Percentiles rank a stretch among this genome's conserved stretches.
These are phyloP conservation scores for Diacronema lutheri DNA, from an alignment of 78 protist genomes.

Conservation along the genomic window DNA sequence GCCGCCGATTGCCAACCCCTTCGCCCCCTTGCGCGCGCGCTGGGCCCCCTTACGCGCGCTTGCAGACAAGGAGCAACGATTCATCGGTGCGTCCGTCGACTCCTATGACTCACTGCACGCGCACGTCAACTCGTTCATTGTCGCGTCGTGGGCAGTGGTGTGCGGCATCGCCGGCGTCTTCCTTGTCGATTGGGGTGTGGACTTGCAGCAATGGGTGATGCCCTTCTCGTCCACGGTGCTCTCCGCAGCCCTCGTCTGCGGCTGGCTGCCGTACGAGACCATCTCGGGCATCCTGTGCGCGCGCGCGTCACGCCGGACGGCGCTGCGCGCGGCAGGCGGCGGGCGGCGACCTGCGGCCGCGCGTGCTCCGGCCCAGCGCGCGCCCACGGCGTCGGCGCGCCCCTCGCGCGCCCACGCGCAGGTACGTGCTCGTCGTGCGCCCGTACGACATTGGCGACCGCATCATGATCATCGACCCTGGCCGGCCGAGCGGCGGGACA, in stretches of 20 bases:
- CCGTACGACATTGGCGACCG: conserved; percentile 12
- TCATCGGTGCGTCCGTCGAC: neutral
- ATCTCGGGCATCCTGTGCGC: neutral
- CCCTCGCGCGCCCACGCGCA: no score
- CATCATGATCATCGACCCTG: neutral
- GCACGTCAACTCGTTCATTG: neutral
- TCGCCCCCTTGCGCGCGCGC: no score
- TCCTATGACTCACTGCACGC: neutral
- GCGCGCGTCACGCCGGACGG: no score
- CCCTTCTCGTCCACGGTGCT: neutral
- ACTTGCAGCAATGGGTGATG: neutral
- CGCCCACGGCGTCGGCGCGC: no score
- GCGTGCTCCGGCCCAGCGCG: no score
- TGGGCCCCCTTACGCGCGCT: no score
- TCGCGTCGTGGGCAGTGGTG: neutral
- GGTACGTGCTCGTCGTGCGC: neutral
- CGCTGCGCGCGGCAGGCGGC: no score
- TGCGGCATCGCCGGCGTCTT: neutral
- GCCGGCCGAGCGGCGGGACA: no score
- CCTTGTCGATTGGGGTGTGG: no score
- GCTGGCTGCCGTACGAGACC: neutral
- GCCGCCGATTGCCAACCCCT: no score
- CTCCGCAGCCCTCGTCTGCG: neutral
- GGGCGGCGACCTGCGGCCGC: no score
- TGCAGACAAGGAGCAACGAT: no score